Percentiles rank a stretch among this genome's conserved stretches.
Conservation (phyloP, 176 grass and related monocot genomes). For the Aegilops longissima region DNA sequence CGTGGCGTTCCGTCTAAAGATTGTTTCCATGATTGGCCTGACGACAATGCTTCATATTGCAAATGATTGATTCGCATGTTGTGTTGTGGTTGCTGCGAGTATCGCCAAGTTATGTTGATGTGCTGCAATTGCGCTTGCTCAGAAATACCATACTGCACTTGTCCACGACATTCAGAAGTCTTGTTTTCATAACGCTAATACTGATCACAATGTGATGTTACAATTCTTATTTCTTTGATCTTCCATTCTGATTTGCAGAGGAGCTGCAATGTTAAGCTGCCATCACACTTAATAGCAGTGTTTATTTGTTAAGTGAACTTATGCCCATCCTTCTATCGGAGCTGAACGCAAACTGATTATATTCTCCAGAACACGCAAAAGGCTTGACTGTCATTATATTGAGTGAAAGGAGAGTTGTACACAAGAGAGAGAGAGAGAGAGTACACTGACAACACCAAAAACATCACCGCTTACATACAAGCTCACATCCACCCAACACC, state of each 20-base stretch:
- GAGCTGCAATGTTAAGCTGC: background rate
- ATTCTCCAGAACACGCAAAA: background rate
- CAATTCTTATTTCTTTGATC: background rate
- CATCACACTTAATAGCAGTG: background rate
- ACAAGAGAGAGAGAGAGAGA: too few relatives aligned
- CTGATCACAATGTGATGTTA: too few relatives aligned
- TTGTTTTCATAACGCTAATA: too few relatives aligned
- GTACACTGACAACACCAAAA: too few relatives aligned
- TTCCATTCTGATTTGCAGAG: background rate
- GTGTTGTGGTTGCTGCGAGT: background rate
- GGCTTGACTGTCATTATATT: too few relatives aligned
- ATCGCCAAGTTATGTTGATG: background rate
- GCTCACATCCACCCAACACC: too few relatives aligned
- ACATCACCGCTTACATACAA: too few relatives aligned
- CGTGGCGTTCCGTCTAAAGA: too few relatives aligned
- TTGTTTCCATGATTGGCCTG: too few relatives aligned
- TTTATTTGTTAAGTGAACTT: background rate
- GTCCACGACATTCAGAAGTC: too few relatives aligned
- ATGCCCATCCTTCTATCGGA: background rate
- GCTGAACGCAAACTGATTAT: background rate
- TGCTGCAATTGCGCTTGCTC: background rate
- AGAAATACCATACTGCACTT: too few relatives aligned
- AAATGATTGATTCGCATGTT: background rate
- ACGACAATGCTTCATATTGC: background rate
- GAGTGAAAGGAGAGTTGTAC: too few relatives aligned